Conservation (phyloP, 1,139 yeast genomes). For the Geotrichum phurueaensis region DNA sequence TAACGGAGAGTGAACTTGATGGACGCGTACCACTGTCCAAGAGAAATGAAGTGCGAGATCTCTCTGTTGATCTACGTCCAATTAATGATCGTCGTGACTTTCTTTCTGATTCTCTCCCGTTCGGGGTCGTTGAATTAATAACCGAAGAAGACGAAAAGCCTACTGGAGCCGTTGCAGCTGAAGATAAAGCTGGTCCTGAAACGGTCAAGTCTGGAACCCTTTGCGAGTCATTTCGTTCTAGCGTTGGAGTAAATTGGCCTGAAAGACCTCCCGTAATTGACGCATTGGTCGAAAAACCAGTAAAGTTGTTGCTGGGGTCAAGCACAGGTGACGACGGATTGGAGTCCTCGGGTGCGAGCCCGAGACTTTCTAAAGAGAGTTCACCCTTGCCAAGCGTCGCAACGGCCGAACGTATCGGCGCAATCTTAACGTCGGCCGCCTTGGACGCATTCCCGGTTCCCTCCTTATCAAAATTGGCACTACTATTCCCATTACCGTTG, state of each 20-base stretch:
- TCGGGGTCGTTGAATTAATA: not conserved
- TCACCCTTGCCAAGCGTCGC: conserved; percentile 71
- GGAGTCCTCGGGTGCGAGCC: conserved; percentile 30
- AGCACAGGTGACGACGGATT: conserved; percentile 21
- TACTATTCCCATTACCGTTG: not conserved
- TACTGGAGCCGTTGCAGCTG: not conserved
- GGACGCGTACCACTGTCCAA: not conserved
- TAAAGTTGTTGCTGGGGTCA: not conserved
- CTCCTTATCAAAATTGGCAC: conserved; percentile 10
- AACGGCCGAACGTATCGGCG: conserved; percentile 47
- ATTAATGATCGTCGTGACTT: conserved; percentile 6
- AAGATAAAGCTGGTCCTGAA: not conserved
- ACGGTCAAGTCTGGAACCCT: not conserved
- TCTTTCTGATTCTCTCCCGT: not conserved
- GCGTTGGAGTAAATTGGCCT: not conserved
- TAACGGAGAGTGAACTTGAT: not conserved
- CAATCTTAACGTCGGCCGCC: conserved; percentile 45
- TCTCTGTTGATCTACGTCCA: conserved; percentile 5
- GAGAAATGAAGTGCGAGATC: not conserved
- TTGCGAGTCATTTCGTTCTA: not conserved
- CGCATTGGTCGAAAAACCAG: not conserved
- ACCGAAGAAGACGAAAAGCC: not conserved
- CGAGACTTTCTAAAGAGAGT: conserved; percentile 54
- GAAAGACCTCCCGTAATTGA: not conserved
- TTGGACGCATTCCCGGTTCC: conserved; percentile 6